Percentiles rank a stretch among this genome's conserved stretches.
Conservation (phyloP, 2,329 filamentous ascomycete species). For the Phialophora verrucosa region DNA sequence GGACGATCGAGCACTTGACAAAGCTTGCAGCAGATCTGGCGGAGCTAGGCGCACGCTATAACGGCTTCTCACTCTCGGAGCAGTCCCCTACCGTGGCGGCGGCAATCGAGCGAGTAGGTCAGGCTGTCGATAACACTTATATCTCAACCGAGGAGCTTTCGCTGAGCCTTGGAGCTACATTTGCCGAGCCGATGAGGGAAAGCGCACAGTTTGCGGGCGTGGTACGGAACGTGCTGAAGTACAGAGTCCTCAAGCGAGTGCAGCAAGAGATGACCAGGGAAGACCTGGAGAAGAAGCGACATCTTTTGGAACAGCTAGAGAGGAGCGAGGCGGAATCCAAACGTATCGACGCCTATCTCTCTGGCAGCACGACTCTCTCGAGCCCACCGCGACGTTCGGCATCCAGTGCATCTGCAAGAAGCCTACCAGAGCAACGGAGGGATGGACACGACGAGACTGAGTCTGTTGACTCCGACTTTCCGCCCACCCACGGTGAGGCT, state of each 20-base stretch:
- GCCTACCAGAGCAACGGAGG: constrained; percentile 56
- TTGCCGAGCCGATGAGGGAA: constrained; percentile 97
- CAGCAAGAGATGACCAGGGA: constrained; percentile 98
- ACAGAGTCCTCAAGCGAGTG: constrained; percentile 88
- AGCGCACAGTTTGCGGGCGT: constrained; percentile 97
- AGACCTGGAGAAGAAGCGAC: constrained; percentile 84
- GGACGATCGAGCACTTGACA: constrained; percentile 83
- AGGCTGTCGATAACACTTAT: constrained; percentile 94
- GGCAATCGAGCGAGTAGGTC: constrained; percentile 91
- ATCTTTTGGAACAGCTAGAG: constrained; percentile 85
- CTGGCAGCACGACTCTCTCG: constrained; percentile 66
- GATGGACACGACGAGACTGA: constrained; percentile 74
- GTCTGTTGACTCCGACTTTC: constrained; percentile 95
- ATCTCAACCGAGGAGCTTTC: constrained; percentile 93
- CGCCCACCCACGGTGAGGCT: constrained; percentile 79
- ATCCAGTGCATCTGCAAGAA: constrained; percentile 55
- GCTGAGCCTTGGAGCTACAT: constrained; percentile 83
- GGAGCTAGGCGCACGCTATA: constrained; percentile 93
- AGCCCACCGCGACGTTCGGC: constrained; percentile 70
- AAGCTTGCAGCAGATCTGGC: constrained; percentile 84
- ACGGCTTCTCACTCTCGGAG: constrained; percentile 94
- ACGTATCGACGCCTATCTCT: constrained; percentile 91
- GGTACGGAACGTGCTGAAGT: constrained; percentile 84
- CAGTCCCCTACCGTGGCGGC: constrained; percentile 85
- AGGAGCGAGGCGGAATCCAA: constrained; percentile 90